Evolutionary conservation across 2,329 filamentous ascomycete genomes (phyloP), one percentile per base, ranked within the genome.

Genomic region (Fusarium subtropicale): DNA sequence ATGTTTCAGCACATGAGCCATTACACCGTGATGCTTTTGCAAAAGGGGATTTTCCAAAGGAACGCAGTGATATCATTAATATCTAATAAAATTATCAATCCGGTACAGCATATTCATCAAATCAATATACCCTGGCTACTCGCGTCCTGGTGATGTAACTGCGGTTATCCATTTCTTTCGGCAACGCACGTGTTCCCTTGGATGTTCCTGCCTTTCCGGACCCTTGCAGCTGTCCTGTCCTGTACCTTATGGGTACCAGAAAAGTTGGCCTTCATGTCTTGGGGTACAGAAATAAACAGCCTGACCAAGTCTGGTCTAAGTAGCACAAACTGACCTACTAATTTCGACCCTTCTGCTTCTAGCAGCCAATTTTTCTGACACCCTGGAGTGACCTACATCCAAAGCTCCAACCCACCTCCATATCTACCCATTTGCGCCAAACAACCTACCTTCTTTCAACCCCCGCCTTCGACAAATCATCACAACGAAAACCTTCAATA

Each of bases 381-480:
- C 28, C 28, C 28, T 30, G 12, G 12, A 30, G 28, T 30, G 28
- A 30, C 28, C 52, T 70, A 45, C 60, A 26, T 66, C 57, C 45
- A 18, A 53, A 71, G 67, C 69, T 72, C 66, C 62, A 69, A 64
- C 54, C 68, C 53, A 30, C 60, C 53, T 52, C 56, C 50, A 52
- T 58, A 51, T 56, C 54, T 51, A 51, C 53, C 54, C 48, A 30
- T 51, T 55, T 66, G 41, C 61, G 66, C 69, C 69, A 71, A 60
- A 69, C 70, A 70, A 62, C 55, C 62, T 66, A 62, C 61, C 63
- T 66, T 70, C 65, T 70, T 71, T 51, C 55, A 60, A 62, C 48
- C 53, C 58, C 59, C 57, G 47, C 70, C 56, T 57, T 44, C 55
- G 57, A 48, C 47, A 63, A 48, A 48, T 47, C 54, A 64, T 62